Conservation (phyloP, 2,329 filamentous ascomycete species). For the Aspergillus luchuensis region DNA sequence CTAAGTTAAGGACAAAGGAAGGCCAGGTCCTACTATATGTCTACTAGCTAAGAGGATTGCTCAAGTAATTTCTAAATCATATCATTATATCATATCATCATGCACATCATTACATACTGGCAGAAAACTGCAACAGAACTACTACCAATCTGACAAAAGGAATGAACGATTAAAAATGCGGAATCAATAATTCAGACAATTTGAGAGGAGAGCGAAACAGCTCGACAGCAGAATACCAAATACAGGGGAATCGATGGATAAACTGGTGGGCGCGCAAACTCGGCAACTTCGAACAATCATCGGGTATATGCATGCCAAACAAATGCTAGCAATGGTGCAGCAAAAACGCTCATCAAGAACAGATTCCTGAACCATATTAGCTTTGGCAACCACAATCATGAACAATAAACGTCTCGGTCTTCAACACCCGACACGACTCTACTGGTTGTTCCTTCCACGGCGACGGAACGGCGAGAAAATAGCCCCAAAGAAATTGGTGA, state of each 20-base stretch:
- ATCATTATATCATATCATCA: constrained; percentile 6
- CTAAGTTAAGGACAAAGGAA: no score
- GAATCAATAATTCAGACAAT: constrained; percentile 18
- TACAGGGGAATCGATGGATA: constrained; percentile 41
- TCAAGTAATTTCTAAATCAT: background rate
- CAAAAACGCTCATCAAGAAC: constrained; percentile 35
- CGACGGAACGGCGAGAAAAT: constrained; percentile 45
- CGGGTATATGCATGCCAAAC: constrained; percentile 33
- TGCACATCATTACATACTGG: constrained; percentile 21
- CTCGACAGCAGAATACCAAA: constrained; percentile 28
- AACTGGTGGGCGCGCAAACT: constrained; percentile 24
- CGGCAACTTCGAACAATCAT: constrained; percentile 21
- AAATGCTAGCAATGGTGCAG: constrained; percentile 33
- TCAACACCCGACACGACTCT: constrained; percentile 20
- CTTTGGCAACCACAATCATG: constrained; percentile 23
- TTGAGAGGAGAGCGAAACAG: constrained; percentile 24
- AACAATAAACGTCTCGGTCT: constrained; percentile 13
- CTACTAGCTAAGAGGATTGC: no score
- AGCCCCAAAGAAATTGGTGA: constrained; percentile 43
- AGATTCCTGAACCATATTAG: constrained; percentile 37
- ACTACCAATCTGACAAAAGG: constrained; percentile 2
- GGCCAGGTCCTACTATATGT: no score
- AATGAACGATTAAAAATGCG: constrained; percentile 10
- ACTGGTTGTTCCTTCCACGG: constrained; percentile 32
- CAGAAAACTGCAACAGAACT: background rate